phyloP scores from a whole-genome alignment of 257 asterid species.

The Verbascum thapsus region DNA sequence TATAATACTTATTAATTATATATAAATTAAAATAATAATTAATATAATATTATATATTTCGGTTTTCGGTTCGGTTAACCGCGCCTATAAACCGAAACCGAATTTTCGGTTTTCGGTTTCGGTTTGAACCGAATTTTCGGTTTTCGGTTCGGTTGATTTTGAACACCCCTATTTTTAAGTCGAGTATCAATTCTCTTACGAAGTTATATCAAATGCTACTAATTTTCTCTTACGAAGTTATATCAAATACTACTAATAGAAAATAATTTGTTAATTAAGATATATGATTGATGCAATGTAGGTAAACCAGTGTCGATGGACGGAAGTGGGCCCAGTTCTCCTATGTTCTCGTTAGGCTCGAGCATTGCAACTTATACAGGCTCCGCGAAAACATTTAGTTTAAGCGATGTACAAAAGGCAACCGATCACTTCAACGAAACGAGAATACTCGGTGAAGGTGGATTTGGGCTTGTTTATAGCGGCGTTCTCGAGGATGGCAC shows the following conservation, averaged over 20 bases:
- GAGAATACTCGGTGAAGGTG: slow-evolving; percentile 90
- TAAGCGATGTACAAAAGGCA: slow-evolving; percentile 72
- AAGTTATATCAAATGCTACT: too few relatives aligned
- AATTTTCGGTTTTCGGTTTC: too few relatives aligned
- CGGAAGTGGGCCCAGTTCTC: slow-evolving; percentile 70
- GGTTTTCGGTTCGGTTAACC: too few relatives aligned
- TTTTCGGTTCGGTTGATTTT: too few relatives aligned
- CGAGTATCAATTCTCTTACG: too few relatives aligned
- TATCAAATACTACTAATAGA: slow-evolving; percentile 6
- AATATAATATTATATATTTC: too few relatives aligned
- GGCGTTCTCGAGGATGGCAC: slow-evolving; percentile 86
- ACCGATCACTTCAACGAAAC: slow-evolving; percentile 75
- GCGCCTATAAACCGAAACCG: too few relatives aligned
- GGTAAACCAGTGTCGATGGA: slow-evolving; percentile 52
- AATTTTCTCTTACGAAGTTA: too few relatives aligned
- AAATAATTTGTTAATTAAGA: slow-evolving; percentile 21
- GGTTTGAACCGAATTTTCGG: too few relatives aligned
- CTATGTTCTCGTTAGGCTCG: slow-evolving; percentile 71
- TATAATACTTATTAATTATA: too few relatives aligned
- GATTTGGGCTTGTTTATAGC: slow-evolving; percentile 86
- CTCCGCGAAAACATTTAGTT: slow-evolving; percentile 72
- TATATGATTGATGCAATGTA: slow-evolving; percentile 29
- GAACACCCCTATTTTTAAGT: too few relatives aligned
- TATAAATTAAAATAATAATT: too few relatives aligned
- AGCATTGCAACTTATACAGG: slow-evolving; percentile 81